Conservation (phyloP, 805 yeast genomes). For the Cyberlindnera euphorbiiphila region DNA sequence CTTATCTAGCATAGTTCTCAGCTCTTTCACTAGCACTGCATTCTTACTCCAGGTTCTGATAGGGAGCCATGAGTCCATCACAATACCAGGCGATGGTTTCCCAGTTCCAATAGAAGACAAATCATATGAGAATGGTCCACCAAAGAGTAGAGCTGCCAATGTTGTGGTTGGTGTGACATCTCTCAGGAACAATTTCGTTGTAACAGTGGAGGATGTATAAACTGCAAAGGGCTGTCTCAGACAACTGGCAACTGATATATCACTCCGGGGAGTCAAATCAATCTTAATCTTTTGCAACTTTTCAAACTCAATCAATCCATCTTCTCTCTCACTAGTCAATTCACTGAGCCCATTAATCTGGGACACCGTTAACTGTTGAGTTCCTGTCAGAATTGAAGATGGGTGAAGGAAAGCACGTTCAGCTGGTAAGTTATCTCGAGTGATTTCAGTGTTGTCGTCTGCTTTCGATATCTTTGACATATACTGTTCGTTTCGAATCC, state of each 20-base stretch:
- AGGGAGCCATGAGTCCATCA: slow-evolving; percentile 86
- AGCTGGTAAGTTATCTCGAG: slow-evolving; percentile 43
- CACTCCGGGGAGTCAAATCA: slow-evolving; percentile 38
- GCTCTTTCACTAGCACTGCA: slow-evolving; percentile 75
- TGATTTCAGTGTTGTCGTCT: slow-evolving; percentile 14
- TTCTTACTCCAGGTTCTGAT: slow-evolving; percentile 91
- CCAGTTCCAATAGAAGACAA: slow-evolving; percentile 37
- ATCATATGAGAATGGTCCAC: slow-evolving; percentile 67
- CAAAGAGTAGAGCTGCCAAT: slow-evolving; percentile 72
- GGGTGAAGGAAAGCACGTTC: slow-evolving; percentile 84
- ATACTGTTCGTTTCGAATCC: slow-evolving; percentile 64
- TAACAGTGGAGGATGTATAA: slow-evolving; percentile 55
- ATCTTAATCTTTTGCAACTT: slow-evolving; percentile 27
- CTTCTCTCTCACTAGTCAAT: slow-evolving; percentile 34
- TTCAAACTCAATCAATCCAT: slow-evolving; percentile 37
- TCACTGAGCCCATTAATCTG: slow-evolving; percentile 23
- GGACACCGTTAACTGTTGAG: slow-evolving; percentile 26
- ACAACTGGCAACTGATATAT: slow-evolving; percentile 26
- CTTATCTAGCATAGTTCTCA: slow-evolving; percentile 62
- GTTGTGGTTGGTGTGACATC: slow-evolving; percentile 80
- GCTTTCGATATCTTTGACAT: slow-evolving; percentile 17
- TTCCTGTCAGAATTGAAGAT: slow-evolving; percentile 67
- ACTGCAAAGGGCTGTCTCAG: slow-evolving; percentile 58
- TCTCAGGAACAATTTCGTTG: slow-evolving; percentile 64
- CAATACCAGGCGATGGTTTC: slow-evolving; percentile 73